These are phyloP conservation scores for Mortierella sp. DNA, from an alignment of 371 early-diverging fungal species.

Conservation along the genomic window DNA sequence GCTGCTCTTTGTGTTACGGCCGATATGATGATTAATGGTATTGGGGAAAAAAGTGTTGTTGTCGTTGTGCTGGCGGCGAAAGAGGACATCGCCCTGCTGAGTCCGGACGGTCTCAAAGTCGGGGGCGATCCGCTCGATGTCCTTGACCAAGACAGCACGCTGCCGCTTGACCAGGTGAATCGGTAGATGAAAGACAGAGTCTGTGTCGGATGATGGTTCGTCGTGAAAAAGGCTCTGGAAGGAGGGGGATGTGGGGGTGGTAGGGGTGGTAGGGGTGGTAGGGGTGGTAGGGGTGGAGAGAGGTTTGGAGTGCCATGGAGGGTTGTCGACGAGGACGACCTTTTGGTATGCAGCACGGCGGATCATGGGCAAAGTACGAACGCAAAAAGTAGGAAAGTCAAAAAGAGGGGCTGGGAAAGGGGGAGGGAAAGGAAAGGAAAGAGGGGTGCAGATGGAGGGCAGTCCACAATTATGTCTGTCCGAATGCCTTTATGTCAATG, in stretches of 20 bases:
- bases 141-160: slow-evolving; percentile 41
- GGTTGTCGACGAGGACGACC: slow-evolving; percentile 14
- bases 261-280: background rate
- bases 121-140: slow-evolving; percentile 28
- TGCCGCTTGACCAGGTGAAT: slow-evolving; percentile 37
- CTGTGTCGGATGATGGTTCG: too few species aligned
- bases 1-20: background rate
- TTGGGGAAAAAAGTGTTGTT: background rate
- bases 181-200: slow-evolving; percentile 9
- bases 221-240: too few species aligned
- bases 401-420: background rate
- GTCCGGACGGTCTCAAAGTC: slow-evolving; percentile 13
- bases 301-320: background rate
- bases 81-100: slow-evolving; percentile 19
- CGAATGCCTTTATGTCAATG: too few species aligned
- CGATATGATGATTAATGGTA: background rate
- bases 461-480: background rate
- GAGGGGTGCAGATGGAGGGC: background rate
- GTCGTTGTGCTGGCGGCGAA: background rate
- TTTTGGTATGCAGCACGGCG: slow-evolving; percentile 45
- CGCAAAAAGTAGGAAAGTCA: background rate
- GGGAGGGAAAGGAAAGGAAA: background rate
- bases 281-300: background rate
- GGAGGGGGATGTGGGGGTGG: too few species aligned
- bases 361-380: slow-evolving; percentile 25